A percentile compares a stretch with the other conserved stretches of the same genome.
Conservation (phyloP, 257 asterid species). For the Rauvolfia tetraphylla region DNA sequence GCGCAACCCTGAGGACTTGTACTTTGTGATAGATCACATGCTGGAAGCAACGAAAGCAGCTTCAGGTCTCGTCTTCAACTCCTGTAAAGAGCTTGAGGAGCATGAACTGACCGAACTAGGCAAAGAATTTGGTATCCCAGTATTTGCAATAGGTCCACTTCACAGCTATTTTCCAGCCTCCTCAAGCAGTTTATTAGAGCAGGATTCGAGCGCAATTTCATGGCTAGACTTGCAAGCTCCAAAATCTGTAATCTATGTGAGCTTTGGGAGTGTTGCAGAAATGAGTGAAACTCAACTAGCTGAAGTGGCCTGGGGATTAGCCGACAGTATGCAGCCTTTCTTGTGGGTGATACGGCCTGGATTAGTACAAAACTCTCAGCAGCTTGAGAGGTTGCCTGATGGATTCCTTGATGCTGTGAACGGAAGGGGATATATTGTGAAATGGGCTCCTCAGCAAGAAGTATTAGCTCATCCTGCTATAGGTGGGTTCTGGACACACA, state of each 20-base stretch:
- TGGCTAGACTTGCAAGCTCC: not conserved
- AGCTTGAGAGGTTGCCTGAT: not conserved
- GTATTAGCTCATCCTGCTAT: not conserved
- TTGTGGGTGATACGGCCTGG: conserved; percentile 26
- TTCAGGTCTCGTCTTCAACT: not conserved
- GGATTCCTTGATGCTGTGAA: not conserved
- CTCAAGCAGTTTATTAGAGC: not conserved
- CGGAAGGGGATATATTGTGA: not conserved
- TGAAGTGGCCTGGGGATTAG: conserved; percentile 16
- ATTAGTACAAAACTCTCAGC: not conserved
- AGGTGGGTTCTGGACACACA: not conserved
- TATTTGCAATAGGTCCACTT: not conserved
- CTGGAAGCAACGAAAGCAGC: conserved; percentile 26
- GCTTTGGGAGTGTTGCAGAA: conserved; percentile 10
- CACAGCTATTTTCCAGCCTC: not conserved
- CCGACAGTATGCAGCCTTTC: conserved; percentile 32
- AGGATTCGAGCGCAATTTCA: not conserved
- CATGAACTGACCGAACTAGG: not conserved
- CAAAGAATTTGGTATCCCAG: not conserved
- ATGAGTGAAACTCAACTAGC: conserved; percentile 8
- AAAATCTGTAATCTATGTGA: not conserved
- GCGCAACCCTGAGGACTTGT: conserved; percentile 12
- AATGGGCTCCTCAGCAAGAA: conserved; percentile 3
- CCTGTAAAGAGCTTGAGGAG: not conserved
- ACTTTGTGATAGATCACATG: conserved; percentile 24